Evolutionary conservation across 768 basidiomycete species (phyloP), one percentile per base, ranked within the genome.

Genomic region (Collybiopsis luxurians): DNA sequence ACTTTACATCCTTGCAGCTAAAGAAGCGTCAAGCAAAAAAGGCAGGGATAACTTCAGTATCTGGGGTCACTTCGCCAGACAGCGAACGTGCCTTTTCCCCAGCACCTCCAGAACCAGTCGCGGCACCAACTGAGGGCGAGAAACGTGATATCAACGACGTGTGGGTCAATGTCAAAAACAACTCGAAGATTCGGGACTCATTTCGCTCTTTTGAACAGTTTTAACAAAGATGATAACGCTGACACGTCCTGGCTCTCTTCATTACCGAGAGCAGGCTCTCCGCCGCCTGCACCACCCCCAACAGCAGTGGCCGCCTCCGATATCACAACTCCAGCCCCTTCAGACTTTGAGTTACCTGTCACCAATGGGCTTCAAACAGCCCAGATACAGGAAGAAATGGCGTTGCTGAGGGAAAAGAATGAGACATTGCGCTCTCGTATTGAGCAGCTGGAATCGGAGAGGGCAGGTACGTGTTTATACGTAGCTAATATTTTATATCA

Each of bases 21-120:
- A 90, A 92, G 79, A 90, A 89, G 71, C 81, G 87, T 58, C 89
- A 88, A 61, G 86, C 85, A 64, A 83, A 88, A 74, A 90, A 89
- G 69, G 76, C 76, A 39, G 68, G 70, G 45, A 62, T 69, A 48
- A 55, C 66, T 46, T 54, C 66, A 60, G 58, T 66, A 42, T 49
- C 66, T 44, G 67, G 68, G 57, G 71, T 71, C 54, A 68, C 70
- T 52, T 76, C 79, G 39, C 74, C 79, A 49, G 74, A 75, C 30
- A 78, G 75, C 56, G 77, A 77, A 10, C 76, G 79, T 60, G 74
- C 82, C 1, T 75, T 80, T 58, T 82, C 85, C 23, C 83, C 83
- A n/a, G 74, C 75, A 26, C 77, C 67, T 36, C 73, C 73, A 42
- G 81, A 82, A 30, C 63, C 68, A 15, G 54, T 64, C 51, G 9